Base-by-base conservation (phyloP, 192 early-diverging fungal genomes). In the Gonapodya sp. region DNA sequence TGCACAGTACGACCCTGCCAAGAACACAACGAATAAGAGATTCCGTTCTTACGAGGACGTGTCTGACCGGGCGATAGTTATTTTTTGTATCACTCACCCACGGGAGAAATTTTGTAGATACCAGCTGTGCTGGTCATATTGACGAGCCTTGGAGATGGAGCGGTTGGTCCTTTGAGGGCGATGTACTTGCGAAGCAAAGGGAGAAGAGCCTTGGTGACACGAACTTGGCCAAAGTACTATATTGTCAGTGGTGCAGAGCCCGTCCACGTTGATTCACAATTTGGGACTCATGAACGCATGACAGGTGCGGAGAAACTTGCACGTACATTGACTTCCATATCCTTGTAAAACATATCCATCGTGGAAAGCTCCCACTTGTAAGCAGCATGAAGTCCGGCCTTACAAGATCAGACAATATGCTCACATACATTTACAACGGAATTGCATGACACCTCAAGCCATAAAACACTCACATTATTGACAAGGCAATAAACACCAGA, bases 161-260 rank as follows among this genome's bases (percentile, higher is more conserved):
- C 75, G 8, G 34, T 77, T 8, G 75, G 18, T 16, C 2, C 8
- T 18, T 77, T 77, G 31, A 33, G 34, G 18, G 16, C 34, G 30
- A 33, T 34, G 75, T 32, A 77, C 8, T 8, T 18, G 30, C 75
- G 75, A 33, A 77, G 75, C 8, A 77, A 33, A 33, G 75, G 75
- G 31, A 34, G 30, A 33, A 77, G 75, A 8, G 18, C 8, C 31
- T 32, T 34, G 2, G 30, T 34, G 75, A 77, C 75, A 8, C 75
- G 75, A 8, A 77, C 75, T 18, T 18, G 30, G 75, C 75, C 75
- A 31, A 77, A 77, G 75, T 77, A 77, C 46, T 64, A 24, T 64
- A 24, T 64, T n/a, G n/a, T n/a, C n/a, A n/a, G n/a, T n/a, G n/a
- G n/a, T n/a, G n/a, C n/a, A n/a, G n/a, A n/a, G n/a, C n/a, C n/a